A percentile compares a stretch with the other conserved stretches of the same genome.
phyloP scores from a whole-genome alignment of 495 filamentous ascomycete genomes.

The Stereocaulon alpinum region DNA sequence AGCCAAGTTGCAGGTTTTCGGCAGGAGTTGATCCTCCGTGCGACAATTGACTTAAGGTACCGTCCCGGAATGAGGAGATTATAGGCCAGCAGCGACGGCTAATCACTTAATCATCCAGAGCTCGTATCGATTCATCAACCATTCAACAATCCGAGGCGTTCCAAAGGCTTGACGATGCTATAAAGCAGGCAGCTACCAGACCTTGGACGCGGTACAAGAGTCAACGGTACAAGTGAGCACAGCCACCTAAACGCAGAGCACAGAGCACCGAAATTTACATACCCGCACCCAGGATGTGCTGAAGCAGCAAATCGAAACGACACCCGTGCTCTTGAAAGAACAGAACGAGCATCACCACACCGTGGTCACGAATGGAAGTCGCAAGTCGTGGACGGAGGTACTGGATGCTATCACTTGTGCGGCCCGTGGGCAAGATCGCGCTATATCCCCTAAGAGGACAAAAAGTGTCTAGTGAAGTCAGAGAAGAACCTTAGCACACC shows the following conservation, averaged over 20 bases:
- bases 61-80: background rate
- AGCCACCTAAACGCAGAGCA: background rate
- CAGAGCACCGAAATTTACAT: background rate
- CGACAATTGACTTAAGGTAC: background rate
- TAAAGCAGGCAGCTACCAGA: background rate
- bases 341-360: background rate
- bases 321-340: background rate
- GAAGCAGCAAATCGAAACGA: background rate
- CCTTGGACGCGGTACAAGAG: background rate
- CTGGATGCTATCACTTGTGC: background rate
- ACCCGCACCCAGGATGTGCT: background rate
- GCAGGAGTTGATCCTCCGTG: background rate
- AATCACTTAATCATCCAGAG: background rate
- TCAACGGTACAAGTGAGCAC: too few relatives aligned
- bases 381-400: background rate
- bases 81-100: background rate
- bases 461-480: background rate
- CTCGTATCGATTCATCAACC: background rate
- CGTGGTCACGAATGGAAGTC: background rate
- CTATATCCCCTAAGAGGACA: background rate
- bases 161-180: background rate
- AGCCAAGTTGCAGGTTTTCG: background rate
- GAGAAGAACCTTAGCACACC: background rate
- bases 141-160: background rate
- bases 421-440: background rate